Base-by-base conservation (phyloP, 2,329 filamentous ascomycete species). In the Aspergillus arachidicola region DNA sequence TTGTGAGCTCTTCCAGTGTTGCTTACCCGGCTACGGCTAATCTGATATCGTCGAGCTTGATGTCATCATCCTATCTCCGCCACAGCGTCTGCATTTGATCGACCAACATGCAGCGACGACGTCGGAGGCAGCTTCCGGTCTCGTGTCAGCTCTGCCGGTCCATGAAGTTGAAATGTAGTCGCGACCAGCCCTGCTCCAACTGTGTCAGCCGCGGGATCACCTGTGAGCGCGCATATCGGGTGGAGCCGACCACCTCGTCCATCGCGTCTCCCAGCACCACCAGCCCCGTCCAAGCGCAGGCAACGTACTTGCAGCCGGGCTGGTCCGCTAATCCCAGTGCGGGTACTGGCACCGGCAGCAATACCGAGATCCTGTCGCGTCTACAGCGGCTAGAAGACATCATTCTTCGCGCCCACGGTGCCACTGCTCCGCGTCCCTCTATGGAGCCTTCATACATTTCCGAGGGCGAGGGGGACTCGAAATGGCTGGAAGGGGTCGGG, bases 91-190 rank as follows among this genome's bases (percentile, higher is more conserved):
- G 16, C 16, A n/a, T 41, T 41, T 41, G 38, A 41, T 41, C 14
- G 16, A n/a, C 38, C 38, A 41, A 41, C 16, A 54, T 54, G 50
- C 50, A 54, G 30, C 21, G 50, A 32, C 50, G 50, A 32, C 50
- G 50, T 30, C 50, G 16, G 14, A 54, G 50, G 50, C 50, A 54
- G 50, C 30, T 54, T 32, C 50, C 50, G 6, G 50, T 54, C 16
- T 54, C 50, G 23, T 54, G 50, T 32, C 50, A 54, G 50, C 50
- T 54, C 30, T 54, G 50, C n/a, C 50, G 50, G 26, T 54, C 50
- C 16, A 54, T 54, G 50, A 54, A 54, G 50, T 32, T 54, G 23
- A 54, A 54, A 32, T 54, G 50, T 34, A 54, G 50, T 32, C 21
- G 50, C 9, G 50, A 54, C 21, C 50, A 54, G 14, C 50, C 50